phyloP scores from a whole-genome alignment of 495 filamentous ascomycete species.

The Aspergillus biplanus region DNA sequence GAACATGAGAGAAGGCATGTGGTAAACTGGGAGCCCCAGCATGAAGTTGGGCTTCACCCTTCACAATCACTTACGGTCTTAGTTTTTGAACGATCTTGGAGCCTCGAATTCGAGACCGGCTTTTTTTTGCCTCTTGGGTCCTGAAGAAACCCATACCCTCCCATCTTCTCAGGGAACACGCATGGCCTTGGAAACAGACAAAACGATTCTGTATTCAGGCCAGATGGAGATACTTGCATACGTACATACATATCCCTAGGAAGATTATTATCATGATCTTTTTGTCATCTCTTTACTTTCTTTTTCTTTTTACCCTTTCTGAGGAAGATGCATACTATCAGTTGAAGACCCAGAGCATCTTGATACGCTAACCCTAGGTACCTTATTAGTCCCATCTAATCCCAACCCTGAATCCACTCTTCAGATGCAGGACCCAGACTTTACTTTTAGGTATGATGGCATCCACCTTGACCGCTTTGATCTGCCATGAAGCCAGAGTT shows the following conservation, averaged over 20 bases:
- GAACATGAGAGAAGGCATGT: too few relatives aligned
- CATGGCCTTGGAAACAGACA: conserved; percentile 18
- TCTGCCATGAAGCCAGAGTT: conserved; percentile 19
- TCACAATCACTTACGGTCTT: not conserved
- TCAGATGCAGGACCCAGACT: conserved; percentile 18
- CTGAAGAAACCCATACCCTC: too few relatives aligned
- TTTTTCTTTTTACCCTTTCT: not conserved
- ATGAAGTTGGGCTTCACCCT: not conserved
- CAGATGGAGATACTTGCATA: not conserved
- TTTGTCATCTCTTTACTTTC: not conserved
- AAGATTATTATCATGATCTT: conserved; percentile 18
- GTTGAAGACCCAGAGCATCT: conserved; percentile 2
- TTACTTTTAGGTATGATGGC: conserved; percentile 12
- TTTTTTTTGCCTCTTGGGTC: too few relatives aligned
- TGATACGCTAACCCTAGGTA: conserved; percentile 6
- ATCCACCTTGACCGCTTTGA: conserved; percentile 29
- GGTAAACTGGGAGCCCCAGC: not conserved
- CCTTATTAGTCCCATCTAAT: conserved; percentile 9
- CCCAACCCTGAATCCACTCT: conserved; percentile 12
- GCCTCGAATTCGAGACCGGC: conserved; percentile 1
- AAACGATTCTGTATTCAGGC: conserved; percentile 3
- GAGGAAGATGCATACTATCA: conserved; percentile 10
- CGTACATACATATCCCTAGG: conserved; percentile 6
- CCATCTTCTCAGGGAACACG: conserved; percentile 29
- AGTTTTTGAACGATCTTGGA: not conserved